Evolutionary conservation across 352 stramenopile genomes (phyloP).

Genomic region (Phytophthora citricola): DNA sequence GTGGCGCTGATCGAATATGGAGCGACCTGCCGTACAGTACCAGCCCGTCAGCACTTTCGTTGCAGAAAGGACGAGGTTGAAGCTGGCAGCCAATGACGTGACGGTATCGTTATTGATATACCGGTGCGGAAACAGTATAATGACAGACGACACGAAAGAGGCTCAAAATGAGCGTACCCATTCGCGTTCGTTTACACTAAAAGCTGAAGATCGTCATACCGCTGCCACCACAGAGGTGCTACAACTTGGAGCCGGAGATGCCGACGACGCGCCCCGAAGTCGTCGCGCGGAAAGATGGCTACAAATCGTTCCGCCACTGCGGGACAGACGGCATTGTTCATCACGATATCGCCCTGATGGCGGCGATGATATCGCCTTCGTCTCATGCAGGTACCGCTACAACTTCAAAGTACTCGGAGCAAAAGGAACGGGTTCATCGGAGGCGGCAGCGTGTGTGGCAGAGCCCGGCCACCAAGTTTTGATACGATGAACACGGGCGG

Average conservation of each 20-base stretch:
- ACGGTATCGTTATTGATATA: slow-evolving; percentile 19
- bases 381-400: slow-evolving; percentile 5
- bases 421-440: not conserved
- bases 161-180: not conserved
- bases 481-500: slow-evolving; percentile 28
- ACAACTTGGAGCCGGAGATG: not conserved
- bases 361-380: slow-evolving; percentile 14
- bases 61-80: slow-evolving; percentile 25
- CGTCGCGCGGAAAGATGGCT: not conserved
- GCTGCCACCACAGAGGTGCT: not conserved
- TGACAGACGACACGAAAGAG: not conserved
- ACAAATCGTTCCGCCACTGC: slow-evolving; percentile 1
- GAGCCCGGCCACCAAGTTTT: slow-evolving; percentile 19
- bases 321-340: slow-evolving; percentile 6
- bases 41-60: not conserved
- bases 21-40: not conserved
- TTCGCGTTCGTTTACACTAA: not conserved
- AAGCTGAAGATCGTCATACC: not conserved
- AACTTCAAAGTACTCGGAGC: slow-evolving; percentile 8
- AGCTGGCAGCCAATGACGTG: slow-evolving; percentile 32
- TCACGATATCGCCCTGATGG: slow-evolving; percentile 11
- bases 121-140: slow-evolving; percentile 4
- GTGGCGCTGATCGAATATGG: not conserved
- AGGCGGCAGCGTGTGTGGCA: slow-evolving; percentile 8
- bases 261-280: not conserved